Evolutionary conservation across 148 eudicot genomes (phyloP).

Genomic region (Amaranthus palmeri): DNA sequence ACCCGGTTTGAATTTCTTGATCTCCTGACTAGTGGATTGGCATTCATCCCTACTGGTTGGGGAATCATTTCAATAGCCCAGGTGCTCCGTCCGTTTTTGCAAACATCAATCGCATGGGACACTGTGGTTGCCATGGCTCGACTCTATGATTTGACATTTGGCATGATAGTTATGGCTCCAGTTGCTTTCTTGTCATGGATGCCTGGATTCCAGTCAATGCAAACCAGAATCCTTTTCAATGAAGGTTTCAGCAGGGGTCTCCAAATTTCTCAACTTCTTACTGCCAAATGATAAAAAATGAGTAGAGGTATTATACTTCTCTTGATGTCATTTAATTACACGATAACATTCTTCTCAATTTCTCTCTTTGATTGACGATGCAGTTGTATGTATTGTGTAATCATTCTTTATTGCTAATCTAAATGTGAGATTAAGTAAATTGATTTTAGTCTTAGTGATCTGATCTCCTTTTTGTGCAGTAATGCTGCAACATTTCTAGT

Average conservation of each 20-base stretch:
- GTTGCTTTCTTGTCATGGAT: constrained; percentile 88
- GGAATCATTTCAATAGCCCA: constrained; percentile 75
- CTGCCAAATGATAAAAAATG: constrained; percentile 45
- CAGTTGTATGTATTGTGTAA: constrained; percentile 9
- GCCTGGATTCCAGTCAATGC: constrained; percentile 95
- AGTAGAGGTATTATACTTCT: constrained; percentile 35
- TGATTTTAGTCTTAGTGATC: constrained; percentile 1
- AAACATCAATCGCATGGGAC: constrained; percentile 70
- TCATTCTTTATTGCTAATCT: constrained; percentile 10
- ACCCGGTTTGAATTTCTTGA: constrained; percentile 52
- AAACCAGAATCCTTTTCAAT: constrained; percentile 85
- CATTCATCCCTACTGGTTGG: constrained; percentile 96
- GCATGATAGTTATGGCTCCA: constrained; percentile 74
- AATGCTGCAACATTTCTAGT: background rate
- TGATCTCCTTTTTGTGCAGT: constrained; percentile 15
- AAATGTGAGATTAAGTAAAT: constrained; percentile 1
- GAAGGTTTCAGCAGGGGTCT: constrained; percentile 95
- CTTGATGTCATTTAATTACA: background rate
- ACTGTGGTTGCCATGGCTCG: constrained; percentile 86
- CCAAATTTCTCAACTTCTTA: constrained; percentile 73
- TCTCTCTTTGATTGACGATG: constrained; percentile 5
- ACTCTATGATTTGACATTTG: constrained; percentile 77
- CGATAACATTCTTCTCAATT: background rate
- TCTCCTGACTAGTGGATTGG: constrained; percentile 65
- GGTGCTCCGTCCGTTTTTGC: constrained; percentile 80